Percentiles rank a stretch among this genome's conserved stretches.
Conservation (phyloP, 106 monocot species). For the Platanthera guangdongensis region DNA sequence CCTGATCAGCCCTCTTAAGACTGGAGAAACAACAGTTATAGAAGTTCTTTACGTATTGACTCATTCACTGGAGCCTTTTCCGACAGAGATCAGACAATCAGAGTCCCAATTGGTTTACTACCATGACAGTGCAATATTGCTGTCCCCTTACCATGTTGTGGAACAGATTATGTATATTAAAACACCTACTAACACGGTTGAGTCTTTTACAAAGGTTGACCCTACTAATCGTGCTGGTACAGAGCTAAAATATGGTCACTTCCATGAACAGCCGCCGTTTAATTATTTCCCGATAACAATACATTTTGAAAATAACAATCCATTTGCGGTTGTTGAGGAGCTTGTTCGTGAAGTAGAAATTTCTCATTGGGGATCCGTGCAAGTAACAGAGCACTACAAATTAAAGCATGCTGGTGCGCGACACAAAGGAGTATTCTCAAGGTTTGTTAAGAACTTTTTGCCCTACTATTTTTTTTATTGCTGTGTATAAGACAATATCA, state of each 20-base stretch:
- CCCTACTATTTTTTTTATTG: neutral
- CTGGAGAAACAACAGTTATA: constrained; percentile 31
- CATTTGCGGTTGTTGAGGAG: constrained; percentile 88
- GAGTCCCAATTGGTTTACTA: constrained; percentile 69
- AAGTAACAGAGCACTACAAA: constrained; percentile 68
- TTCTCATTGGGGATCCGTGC: constrained; percentile 83
- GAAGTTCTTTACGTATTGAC: constrained; percentile 56
- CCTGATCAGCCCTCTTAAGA: constrained; percentile 36
- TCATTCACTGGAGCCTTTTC: constrained; percentile 59
- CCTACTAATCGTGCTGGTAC: constrained; percentile 47
- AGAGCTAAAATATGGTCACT: constrained; percentile 70
- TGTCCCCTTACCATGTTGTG: constrained; percentile 64
- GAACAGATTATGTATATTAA: constrained; percentile 62
- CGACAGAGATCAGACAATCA: constrained; percentile 64
- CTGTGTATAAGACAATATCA: neutral
- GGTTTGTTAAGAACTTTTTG: constrained; percentile 29
- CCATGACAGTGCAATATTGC: constrained; percentile 58
- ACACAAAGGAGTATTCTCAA: constrained; percentile 83
- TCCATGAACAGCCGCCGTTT: constrained; percentile 48
- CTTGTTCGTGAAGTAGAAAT: constrained; percentile 66
- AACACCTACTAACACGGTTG: constrained; percentile 53
- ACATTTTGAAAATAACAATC: constrained; percentile 82
- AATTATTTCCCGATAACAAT: constrained; percentile 61
- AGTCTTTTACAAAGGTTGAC: constrained; percentile 62
- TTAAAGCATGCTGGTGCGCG: constrained; percentile 71